Base-by-base conservation (phyloP, 345 rosid genomes). In the Melastoma malabathricum region DNA sequence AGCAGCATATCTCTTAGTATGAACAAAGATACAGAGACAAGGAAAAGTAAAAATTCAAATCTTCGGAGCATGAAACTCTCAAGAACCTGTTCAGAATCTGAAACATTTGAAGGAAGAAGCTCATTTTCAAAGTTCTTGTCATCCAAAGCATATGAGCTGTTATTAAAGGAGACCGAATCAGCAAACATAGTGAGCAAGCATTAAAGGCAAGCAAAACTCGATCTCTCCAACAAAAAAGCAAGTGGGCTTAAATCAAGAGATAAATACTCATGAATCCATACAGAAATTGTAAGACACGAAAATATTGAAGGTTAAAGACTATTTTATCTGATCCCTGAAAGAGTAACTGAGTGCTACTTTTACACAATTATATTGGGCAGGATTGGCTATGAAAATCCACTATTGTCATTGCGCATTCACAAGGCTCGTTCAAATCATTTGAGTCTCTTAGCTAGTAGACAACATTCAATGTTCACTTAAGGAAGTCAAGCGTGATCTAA, bases 111-210 rank as follows among this genome's bases (percentile, higher is more conserved):
- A 50, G 71, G 61, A 60, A 78, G 86, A 51, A 72, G 73, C 55
- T 78, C 94, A 49, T 87, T 87, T 67, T 75, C 90, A 64, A 77
- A 75, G 46, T 87, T 83, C 60, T 77, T 69, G 64, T 88, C 99
- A 61, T 81, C 88, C 74, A 88, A 75, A 48, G 73, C 62, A 59
- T 85, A 85, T 54, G 90, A 82, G 55, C 99, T 93, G 83, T 58
- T 15, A 23, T 20, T 50, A 39, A 20, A 38, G 23, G 22, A 18
- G n/a, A 41, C 17, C 15, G 27, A 4, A 53, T 31, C 29, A 22
- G 5, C 13, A 6, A 56, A 29, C 15, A 29, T n/a, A n/a, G 25
- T 22, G 44, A 50, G 13, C 34, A 13, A 29, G 34, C 15, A 13
- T 27, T 50, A 14, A 50, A 50, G 18, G 14, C 39, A 6, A n/a